These are phyloP conservation scores for Botryosphaeria dothidea DNA, from an alignment of 2,329 filamentous ascomycete species.

Conservation along the genomic window DNA sequence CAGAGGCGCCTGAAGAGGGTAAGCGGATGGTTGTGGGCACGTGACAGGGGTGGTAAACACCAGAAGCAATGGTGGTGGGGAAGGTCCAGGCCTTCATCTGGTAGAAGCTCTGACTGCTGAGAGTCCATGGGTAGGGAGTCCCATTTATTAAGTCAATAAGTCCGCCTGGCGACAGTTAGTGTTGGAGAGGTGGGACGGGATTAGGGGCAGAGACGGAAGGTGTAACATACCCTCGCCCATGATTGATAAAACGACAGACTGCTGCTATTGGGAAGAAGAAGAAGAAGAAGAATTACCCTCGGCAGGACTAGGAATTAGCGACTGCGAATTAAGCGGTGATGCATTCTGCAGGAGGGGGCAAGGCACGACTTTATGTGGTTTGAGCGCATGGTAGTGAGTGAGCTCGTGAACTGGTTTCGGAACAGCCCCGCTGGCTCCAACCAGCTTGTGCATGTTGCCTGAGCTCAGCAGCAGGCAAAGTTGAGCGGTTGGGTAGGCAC, in stretches of 20 bases:
- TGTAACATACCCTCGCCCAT: conserved; percentile 19
- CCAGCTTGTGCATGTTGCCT: conserved; percentile 3
- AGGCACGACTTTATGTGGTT: neutral
- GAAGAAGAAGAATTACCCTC: neutral
- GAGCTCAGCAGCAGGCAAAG: conserved; percentile 1
- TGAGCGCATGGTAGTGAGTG: neutral
- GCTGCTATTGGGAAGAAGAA: neutral
- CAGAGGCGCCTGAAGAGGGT: conserved; percentile 26
- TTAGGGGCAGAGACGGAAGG: neutral
- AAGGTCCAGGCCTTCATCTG: conserved; percentile 43
- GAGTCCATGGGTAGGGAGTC: conserved; percentile 40
- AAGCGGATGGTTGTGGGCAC: neutral
- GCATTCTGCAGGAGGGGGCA: neutral
- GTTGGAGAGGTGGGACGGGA: conserved; percentile 3
- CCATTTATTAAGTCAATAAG: conserved; percentile 42
- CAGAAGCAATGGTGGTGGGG: conserved; percentile 31
- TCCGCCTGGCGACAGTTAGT: conserved; percentile 29
- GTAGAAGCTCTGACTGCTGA: conserved; percentile 33
- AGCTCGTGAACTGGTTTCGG: neutral
- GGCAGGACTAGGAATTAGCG: neutral
- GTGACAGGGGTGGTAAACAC: conserved; percentile 20
- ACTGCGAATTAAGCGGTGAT: neutral
- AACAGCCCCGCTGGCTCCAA: neutral
- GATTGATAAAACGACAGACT: neutral
- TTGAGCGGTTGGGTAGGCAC: neutral